Conservation (phyloP, 176 grass and related monocot species). For the Chloris gayana region DNA sequence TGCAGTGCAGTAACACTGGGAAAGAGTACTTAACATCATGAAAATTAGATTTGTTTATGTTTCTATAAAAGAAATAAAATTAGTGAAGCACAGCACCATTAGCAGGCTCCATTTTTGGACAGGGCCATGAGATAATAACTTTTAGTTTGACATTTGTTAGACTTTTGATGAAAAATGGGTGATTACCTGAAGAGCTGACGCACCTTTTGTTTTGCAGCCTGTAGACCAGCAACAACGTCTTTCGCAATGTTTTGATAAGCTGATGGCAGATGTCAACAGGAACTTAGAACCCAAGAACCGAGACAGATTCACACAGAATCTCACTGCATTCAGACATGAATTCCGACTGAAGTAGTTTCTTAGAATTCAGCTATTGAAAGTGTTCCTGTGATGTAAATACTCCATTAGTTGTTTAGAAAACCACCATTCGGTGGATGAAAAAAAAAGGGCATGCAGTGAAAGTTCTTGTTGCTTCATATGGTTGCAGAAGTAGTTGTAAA, state of each 20-base stretch:
- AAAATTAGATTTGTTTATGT: not conserved
- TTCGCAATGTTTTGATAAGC: constrained; percentile 88
- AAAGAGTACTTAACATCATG: not conserved
- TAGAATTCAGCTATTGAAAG: no score
- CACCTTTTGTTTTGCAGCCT: constrained; percentile 54
- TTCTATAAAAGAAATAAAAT: constrained; percentile 16
- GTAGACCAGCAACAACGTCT: constrained; percentile 87
- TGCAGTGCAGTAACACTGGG: not conserved
- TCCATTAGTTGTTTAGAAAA: no score
- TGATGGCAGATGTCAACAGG: constrained; percentile 90
- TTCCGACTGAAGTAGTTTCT: constrained; percentile 54
- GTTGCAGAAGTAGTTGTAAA: constrained; percentile 41
- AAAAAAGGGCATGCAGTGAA: no score
- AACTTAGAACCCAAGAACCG: constrained; percentile 97
- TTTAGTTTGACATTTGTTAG: not conserved
- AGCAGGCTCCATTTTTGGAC: not conserved
- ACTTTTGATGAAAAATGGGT: constrained; percentile 25
- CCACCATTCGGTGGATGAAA: no score
- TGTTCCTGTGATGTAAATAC: no score
- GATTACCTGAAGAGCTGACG: constrained; percentile 24
- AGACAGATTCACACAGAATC: constrained; percentile 98
- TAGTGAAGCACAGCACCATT: constrained; percentile 4
- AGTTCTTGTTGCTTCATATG: constrained; percentile 23
- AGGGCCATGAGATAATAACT: not conserved
- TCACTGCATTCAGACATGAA: constrained; percentile 87